Evolutionary conservation across 2,329 filamentous ascomycete genomes (phyloP), one percentile per base, ranked within the genome.

Genomic region (Aureobasidium sp.): DNA sequence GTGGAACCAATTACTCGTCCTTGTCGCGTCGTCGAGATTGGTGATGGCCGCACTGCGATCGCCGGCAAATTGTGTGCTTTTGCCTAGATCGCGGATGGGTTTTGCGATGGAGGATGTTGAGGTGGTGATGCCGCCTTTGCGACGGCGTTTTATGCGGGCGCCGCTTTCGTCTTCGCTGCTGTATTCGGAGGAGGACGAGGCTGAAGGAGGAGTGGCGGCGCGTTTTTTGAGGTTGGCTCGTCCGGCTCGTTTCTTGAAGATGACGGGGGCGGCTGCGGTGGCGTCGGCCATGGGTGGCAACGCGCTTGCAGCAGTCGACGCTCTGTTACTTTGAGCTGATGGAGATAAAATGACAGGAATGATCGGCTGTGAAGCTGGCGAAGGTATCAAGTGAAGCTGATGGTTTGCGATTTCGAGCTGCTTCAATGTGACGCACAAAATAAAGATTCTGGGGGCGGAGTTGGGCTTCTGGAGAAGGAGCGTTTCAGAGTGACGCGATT

Each of bases 241-340:
- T 66, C 90, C 94, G 63, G 79, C 79, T 66, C 90, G 82, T 70
- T 93, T 95, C 70, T 95, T 96, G 79, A 96, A 96, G 48, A 87
- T 69, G 12, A 85, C 79, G 3, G 62, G 60, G 4, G 59, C 62
- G 1, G 48, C 4, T 17, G 27, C 6, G 3, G 48, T 41, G 35
- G 48, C 48, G 58, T 69, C 65, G 45, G 66, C 60, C 64, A 67
- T 67, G 55, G n/a, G 51, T n/a, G 25, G 16, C 6, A 37, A 21
- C 41, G 16, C 34, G 34, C 12, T 29, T 29, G 27, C 7, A 29
- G 27, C 27, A 8, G 27, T 29, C 7, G 12, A n/a, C n/a, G n/a
- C n/a, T n/a, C n/a, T n/a, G n/a, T n/a, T n/a, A n/a, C n/a, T n/a
- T n/a, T n/a, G n/a, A n/a, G n/a, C n/a, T n/a, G n/a, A n/a, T n/a